phyloP scores from a whole-genome alignment of 306 rosid species.

The Canavalia ensiformis region DNA sequence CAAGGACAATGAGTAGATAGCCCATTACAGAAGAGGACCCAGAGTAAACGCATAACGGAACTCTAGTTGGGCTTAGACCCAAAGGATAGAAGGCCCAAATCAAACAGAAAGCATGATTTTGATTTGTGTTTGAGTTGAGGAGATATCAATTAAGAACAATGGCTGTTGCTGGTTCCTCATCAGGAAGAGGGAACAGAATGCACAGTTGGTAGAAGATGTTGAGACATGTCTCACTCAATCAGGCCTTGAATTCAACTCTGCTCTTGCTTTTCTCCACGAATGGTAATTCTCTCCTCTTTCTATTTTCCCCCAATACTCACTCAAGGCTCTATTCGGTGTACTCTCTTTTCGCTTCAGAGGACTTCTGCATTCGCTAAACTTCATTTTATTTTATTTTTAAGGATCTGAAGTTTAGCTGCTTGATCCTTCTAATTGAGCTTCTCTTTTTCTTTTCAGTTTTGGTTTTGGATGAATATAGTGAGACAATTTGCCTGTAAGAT shows the following conservation, averaged over 20 bases:
- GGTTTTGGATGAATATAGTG: background rate
- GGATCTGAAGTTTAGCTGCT: background rate
- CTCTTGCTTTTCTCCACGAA: slow-evolving; percentile 77
- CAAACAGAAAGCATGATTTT: background rate
- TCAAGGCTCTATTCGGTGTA: background rate
- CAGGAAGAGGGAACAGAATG: slow-evolving; percentile 76
- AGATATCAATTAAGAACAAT: slow-evolving; percentile 29
- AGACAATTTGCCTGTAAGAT: background rate
- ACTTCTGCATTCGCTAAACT: background rate
- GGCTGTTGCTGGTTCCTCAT: slow-evolving; percentile 58
- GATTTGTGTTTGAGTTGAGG: background rate
- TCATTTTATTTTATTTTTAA: background rate
- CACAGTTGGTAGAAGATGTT: slow-evolving; percentile 78
- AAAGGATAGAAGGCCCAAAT: background rate
- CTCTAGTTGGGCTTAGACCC: background rate
- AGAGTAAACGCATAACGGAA: background rate
- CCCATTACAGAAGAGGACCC: background rate
- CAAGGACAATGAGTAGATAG: background rate
- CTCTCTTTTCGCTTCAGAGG: background rate
- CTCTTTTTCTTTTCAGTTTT: background rate
- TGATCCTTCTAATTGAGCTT: background rate
- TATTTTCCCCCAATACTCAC: background rate
- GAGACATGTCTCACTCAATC: slow-evolving; percentile 69
- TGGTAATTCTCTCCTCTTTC: slow-evolving; percentile 43
- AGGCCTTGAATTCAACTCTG: slow-evolving; percentile 71